Conservation (phyloP, 768 basidiomycete species). For the Gyrodon lividus region DNA sequence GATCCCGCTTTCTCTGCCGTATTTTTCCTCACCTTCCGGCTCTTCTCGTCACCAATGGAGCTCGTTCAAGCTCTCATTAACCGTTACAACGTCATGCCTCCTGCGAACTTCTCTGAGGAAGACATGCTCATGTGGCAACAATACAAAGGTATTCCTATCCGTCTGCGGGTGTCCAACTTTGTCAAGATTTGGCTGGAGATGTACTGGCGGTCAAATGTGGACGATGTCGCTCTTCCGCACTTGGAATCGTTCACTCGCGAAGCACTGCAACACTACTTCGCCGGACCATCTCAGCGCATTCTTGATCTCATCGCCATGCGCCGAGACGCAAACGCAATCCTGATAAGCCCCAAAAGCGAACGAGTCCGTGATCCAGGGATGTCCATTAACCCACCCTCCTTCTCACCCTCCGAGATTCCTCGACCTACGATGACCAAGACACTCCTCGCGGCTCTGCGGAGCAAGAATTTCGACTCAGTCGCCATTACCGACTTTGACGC, state of each 20-base stretch:
- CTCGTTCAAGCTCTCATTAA: slow-evolving; percentile 75
- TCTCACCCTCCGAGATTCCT: slow-evolving; percentile 66
- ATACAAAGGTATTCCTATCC: slow-evolving; percentile 84
- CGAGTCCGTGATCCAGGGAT: slow-evolving; percentile 74
- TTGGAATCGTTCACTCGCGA: slow-evolving; percentile 62
- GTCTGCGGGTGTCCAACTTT: slow-evolving; percentile 88
- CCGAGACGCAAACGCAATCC: slow-evolving; percentile 43
- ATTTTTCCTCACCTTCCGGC: slow-evolving; percentile 94
- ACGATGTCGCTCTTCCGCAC: slow-evolving; percentile 59
- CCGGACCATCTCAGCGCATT: slow-evolving; percentile 70
- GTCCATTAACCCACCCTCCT: slow-evolving; percentile 61
- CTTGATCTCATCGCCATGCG: slow-evolving; percentile 64
- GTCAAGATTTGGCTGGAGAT: slow-evolving; percentile 92
- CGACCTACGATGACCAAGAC: slow-evolving; percentile 84
- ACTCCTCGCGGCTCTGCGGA: slow-evolving; percentile 64
- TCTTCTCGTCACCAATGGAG: slow-evolving; percentile 79
- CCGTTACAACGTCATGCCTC: slow-evolving; percentile 81
- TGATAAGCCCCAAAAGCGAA: slow-evolving; percentile 58
- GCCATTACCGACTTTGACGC: slow-evolving; percentile 89
- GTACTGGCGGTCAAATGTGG: slow-evolving; percentile 81
- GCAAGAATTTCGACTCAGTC: slow-evolving; percentile 60
- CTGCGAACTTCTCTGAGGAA: slow-evolving; percentile 52
- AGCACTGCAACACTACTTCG: slow-evolving; percentile 60
- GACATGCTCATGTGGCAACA: slow-evolving; percentile 79
- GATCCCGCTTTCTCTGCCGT: slow-evolving; percentile 84